A percentile compares a stretch with the other conserved stretches of the same genome.
phyloP scores from a whole-genome alignment of 768 basidiomycete species.

The Cubamyces sp. region DNA sequence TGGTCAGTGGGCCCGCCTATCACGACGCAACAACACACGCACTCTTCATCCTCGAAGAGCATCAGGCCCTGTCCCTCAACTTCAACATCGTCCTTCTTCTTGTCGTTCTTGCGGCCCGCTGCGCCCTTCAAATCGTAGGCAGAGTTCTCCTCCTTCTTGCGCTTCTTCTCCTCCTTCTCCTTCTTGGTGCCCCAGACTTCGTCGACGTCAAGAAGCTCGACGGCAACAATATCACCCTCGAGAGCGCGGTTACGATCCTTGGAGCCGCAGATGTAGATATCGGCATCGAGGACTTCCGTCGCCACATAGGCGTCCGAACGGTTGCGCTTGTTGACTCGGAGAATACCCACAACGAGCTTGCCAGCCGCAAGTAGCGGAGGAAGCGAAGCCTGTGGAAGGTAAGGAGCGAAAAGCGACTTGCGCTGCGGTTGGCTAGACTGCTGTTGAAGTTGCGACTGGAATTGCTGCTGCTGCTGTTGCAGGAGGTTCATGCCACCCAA shows the following conservation, averaged over 20 bases:
- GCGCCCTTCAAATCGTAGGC: constrained; percentile 85
- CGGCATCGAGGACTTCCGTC: constrained; percentile 96
- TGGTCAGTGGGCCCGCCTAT: constrained; percentile 18
- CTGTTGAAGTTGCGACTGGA: constrained; percentile 94
- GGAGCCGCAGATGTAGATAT: constrained; percentile 98
- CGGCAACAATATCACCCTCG: constrained; percentile 97
- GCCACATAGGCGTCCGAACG: constrained; percentile 98
- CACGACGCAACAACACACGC: constrained; percentile 31
- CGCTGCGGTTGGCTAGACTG: constrained; percentile 91
- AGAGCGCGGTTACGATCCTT: constrained; percentile 98
- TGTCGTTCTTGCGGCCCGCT: constrained; percentile 88
- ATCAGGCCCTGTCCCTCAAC: constrained; percentile 98
- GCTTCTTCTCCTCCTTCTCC: constrained; percentile 99
- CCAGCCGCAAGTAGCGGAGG: constrained; percentile 96
- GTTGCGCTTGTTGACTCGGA: constrained; percentile 98
- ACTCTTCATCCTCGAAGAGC: constrained; percentile 98
- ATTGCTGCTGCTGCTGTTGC: constrained; percentile 93
- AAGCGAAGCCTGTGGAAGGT: constrained; percentile 95
- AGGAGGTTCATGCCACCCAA: constrained; percentile 82
- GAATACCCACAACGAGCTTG: constrained; percentile 95
- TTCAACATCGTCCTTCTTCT: constrained; percentile 99
- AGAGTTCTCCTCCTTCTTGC: constrained; percentile 99
- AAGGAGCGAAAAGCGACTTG: constrained; percentile 98
- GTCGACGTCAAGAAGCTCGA: constrained; percentile 96
- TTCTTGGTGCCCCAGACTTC: constrained; percentile 99